Percentiles rank a stretch among this genome's conserved stretches.
phyloP scores from a whole-genome alignment of 306 rosid species.

The Prinsepia uniflora region DNA sequence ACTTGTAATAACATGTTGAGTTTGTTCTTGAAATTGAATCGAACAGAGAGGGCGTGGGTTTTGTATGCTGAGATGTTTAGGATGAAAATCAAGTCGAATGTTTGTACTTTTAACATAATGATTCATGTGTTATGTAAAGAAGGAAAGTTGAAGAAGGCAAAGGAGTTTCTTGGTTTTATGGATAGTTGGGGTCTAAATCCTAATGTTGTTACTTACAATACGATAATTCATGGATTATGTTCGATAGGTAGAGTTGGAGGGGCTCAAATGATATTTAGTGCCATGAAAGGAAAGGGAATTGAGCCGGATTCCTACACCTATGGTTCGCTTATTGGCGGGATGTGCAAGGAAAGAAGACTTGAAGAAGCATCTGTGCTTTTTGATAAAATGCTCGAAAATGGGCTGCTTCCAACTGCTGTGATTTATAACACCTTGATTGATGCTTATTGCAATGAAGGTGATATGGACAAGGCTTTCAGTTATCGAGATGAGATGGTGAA shows the following conservation, averaged over 20 bases:
- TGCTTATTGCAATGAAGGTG: conserved; percentile 68
- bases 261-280: conserved; percentile 41
- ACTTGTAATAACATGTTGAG: conserved; percentile 64
- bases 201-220: conserved; percentile 64
- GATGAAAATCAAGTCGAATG: conserved; percentile 55
- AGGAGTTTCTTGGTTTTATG: conserved; percentile 64
- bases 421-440: conserved; percentile 73
- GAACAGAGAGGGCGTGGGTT: conserved; percentile 59
- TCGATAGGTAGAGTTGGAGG: conserved; percentile 45
- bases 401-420: conserved; percentile 57
- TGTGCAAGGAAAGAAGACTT: conserved; percentile 62
- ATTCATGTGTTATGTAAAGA: conserved; percentile 76
- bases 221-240: conserved; percentile 63
- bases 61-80: conserved; percentile 84
- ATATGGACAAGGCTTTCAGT: conserved; percentile 60
- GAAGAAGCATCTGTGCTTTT: conserved; percentile 61
- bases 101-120: conserved; percentile 74
- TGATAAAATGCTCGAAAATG: conserved; percentile 43
- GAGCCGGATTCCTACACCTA: conserved; percentile 64
- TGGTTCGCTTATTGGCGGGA: conserved; percentile 51
- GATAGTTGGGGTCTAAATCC: conserved; percentile 57
- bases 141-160: conserved; percentile 77
- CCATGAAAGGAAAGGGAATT: conserved; percentile 55
- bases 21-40: conserved; percentile 46
- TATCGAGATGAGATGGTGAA: conserved; percentile 62